These are phyloP conservation scores for Populus tremula DNA, from an alignment of 345 rosid species.

Conservation along the genomic window DNA sequence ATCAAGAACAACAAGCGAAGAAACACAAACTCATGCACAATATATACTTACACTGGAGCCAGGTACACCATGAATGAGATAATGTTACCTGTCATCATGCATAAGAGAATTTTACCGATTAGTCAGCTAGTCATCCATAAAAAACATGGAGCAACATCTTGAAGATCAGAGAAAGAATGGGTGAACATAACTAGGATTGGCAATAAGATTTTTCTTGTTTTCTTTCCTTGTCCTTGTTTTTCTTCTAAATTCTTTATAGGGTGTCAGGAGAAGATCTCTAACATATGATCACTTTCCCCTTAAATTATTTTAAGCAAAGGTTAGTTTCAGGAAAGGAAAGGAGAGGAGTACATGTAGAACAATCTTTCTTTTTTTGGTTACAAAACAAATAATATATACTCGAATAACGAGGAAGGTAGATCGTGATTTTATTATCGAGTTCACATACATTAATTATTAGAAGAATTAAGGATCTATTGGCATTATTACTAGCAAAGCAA, in stretches of 20 bases:
- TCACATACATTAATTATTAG: background rate
- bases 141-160: background rate
- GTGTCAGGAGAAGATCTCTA: background rate
- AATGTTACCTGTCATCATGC: constrained; percentile 53
- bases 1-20: background rate
- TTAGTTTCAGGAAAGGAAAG: no score
- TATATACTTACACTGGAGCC: constrained; percentile 74
- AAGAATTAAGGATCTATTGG: background rate
- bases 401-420: background rate
- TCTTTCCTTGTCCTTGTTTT: no score
- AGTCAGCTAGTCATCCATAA: background rate
- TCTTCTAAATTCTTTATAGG: background rate
- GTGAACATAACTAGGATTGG: background rate
- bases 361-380: background rate
- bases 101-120: background rate
- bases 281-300: no score
- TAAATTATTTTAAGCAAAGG: no score
- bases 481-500: background rate
- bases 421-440: background rate
- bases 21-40: background rate
- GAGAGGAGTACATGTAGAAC: background rate
- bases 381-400: background rate
- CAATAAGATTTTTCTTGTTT: background rate
- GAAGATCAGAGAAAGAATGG: background rate
- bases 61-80: constrained; percentile 71